Evolutionary conservation across 805 yeast species (phyloP).

Genomic region (Debaryomyces prosopidis): DNA sequence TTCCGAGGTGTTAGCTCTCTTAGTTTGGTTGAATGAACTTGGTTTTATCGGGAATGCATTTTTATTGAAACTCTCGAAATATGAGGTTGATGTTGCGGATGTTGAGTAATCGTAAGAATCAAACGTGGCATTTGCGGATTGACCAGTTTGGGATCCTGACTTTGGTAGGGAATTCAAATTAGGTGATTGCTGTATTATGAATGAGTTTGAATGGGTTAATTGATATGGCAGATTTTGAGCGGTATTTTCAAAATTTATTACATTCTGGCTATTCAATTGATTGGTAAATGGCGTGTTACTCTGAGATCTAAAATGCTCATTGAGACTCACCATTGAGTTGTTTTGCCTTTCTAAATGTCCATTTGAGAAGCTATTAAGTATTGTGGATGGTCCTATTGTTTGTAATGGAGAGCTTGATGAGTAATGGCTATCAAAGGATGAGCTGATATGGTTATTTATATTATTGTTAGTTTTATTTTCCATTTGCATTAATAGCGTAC

Average conservation of each 20-base stretch:
- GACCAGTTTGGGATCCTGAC: not conserved
- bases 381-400: slow-evolving; percentile 6
- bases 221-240: slow-evolving; percentile 8
- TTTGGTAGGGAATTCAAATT: not conserved
- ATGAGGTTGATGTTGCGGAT: not conserved
- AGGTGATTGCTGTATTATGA: slow-evolving; percentile 1
- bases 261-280: slow-evolving; percentile 2
- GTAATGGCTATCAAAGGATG: slow-evolving; percentile 1
- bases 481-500: not conserved
- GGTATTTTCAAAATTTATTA: slow-evolving; percentile 6
- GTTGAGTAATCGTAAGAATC: not conserved
- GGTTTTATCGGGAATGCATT: slow-evolving; percentile 1
- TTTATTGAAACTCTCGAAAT: slow-evolving; percentile 9
- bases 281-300: slow-evolving; percentile 4
- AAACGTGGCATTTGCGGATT: not conserved
- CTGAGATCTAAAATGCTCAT: slow-evolving; percentile 22
- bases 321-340: slow-evolving; percentile 30
- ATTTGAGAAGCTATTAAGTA: slow-evolving; percentile 9
- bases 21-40: not conserved
- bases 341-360: slow-evolving; percentile 23
- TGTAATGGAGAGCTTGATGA: slow-evolving; percentile 1
- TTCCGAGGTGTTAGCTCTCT: not conserved
- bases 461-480: not conserved
- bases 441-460: not conserved
- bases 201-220: slow-evolving; percentile 9